Percentiles rank a stretch among this genome's conserved stretches.
Conservation (phyloP, 305 asterid genomes). For the Petunia hybrid region DNA sequence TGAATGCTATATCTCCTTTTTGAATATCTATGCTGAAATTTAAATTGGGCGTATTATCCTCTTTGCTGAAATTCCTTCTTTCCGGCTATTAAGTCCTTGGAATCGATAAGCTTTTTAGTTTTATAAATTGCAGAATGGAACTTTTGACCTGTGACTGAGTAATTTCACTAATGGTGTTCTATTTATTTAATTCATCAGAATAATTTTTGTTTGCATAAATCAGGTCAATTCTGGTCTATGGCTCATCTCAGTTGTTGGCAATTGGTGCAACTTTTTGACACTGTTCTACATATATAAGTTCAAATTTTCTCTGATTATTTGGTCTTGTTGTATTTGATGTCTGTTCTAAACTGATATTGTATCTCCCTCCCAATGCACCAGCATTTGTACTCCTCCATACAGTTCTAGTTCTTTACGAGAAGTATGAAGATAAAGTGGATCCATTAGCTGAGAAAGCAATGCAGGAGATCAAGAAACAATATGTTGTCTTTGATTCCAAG, state of each 20-base stretch:
- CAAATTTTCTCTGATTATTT: background rate
- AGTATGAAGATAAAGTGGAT: slow-evolving; percentile 79
- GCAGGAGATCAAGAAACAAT: slow-evolving; percentile 70
- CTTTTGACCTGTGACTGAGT: background rate
- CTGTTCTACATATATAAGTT: slow-evolving; percentile 71
- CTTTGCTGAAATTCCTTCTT: background rate
- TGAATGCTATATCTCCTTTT: background rate
- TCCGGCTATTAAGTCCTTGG: background rate
- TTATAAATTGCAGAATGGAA: background rate
- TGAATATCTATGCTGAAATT: background rate
- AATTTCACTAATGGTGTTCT: background rate
- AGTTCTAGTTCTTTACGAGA: slow-evolving; percentile 80
- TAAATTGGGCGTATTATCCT: background rate
- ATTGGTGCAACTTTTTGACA: slow-evolving; percentile 87
- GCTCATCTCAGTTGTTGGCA: slow-evolving; percentile 79
- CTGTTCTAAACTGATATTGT: background rate
- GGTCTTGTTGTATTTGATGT: background rate
- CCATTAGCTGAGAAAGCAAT: slow-evolving; percentile 71
- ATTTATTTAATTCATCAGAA: background rate
- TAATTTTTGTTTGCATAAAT: background rate
- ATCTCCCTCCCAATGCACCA: slow-evolving; percentile 38
- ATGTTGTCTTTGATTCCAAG: slow-evolving; percentile 67
- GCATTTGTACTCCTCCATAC: slow-evolving; percentile 79
- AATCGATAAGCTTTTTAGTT: background rate
- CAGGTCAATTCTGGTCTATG: slow-evolving; percentile 80